A percentile compares a stretch with the other conserved stretches of the same genome.
Conservation (phyloP, 2,329 filamentous ascomycete genomes). For the Herpotrichia juniperi region DNA sequence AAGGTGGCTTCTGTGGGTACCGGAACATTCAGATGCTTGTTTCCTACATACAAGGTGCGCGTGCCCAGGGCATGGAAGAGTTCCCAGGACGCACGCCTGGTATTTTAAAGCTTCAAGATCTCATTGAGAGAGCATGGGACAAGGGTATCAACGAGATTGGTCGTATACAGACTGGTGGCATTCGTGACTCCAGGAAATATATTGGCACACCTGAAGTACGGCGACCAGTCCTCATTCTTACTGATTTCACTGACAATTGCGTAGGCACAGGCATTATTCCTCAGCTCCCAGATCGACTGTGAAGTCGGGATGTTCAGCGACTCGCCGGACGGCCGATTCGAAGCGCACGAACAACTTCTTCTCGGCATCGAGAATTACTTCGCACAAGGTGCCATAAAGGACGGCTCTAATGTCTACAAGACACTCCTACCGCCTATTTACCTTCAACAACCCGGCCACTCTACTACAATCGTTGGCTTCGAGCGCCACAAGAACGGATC, state of each 20-base stretch:
- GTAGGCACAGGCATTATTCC: slow-evolving; percentile 79
- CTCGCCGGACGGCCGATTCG: slow-evolving; percentile 52
- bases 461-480: slow-evolving; percentile 85
- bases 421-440: slow-evolving; percentile 85
- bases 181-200: slow-evolving; percentile 88
- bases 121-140: slow-evolving; percentile 90
- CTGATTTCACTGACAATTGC: slow-evolving; percentile 15
- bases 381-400: slow-evolving; percentile 55
- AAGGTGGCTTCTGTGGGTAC: slow-evolving; percentile 94
- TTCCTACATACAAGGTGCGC: slow-evolving; percentile 73
- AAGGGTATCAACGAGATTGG: slow-evolving; percentile 77
- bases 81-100: slow-evolving; percentile 71
- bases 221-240: background rate
- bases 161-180: slow-evolving; percentile 81
- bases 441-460: slow-evolving; percentile 89
- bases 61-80: slow-evolving; percentile 61
- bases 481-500: slow-evolving; percentile 71
- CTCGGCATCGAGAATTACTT: slow-evolving; percentile 78
- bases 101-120: slow-evolving; percentile 82
- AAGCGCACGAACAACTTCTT: slow-evolving; percentile 64
- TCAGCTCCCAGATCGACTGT: slow-evolving; percentile 66
- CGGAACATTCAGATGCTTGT: slow-evolving; percentile 92
- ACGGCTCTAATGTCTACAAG: slow-evolving; percentile 65
- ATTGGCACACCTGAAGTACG: slow-evolving; percentile 88
- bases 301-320: slow-evolving; percentile 60